phyloP scores from a whole-genome alignment of 192 early-diverging fungal species.

The Thoreauomyces humboldtii region DNA sequence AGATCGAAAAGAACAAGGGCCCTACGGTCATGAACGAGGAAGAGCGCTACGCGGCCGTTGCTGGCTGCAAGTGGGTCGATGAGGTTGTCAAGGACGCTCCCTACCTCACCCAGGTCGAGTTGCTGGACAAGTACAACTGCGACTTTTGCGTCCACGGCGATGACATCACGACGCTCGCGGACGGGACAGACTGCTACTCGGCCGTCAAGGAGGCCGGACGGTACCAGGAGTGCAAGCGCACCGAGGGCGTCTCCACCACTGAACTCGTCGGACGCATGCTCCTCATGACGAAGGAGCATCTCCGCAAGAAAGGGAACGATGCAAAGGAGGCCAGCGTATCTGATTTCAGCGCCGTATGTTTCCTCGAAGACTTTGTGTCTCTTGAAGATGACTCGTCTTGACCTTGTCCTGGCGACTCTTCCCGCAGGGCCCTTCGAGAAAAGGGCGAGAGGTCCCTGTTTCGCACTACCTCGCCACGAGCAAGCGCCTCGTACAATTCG shows the following conservation, averaged over 20 bases:
- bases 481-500: slow-evolving; percentile 86
- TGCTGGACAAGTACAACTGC: slow-evolving; percentile 80
- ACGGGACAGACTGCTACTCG: slow-evolving; percentile 96
- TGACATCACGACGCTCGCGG: slow-evolving; percentile 94
- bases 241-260: slow-evolving; percentile 93
- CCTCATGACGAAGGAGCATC: slow-evolving; percentile 82
- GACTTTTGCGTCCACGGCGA: slow-evolving; percentile 98
- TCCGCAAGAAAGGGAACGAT: too few relatives aligned
- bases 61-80: slow-evolving; percentile 96
- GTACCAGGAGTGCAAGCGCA: slow-evolving; percentile 96
- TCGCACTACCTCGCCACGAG: slow-evolving; percentile 90
- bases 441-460: slow-evolving; percentile 50
- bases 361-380: too few relatives aligned
- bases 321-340: too few relatives aligned
- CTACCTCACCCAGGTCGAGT: slow-evolving; percentile 85
- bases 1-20: slow-evolving; percentile 91
- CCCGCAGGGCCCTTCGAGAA: slow-evolving; percentile 33
- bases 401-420: too few relatives aligned
- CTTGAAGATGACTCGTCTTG: background rate
- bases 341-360: too few relatives aligned
- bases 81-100: slow-evolving; percentile 89
- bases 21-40: slow-evolving; percentile 96
- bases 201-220: slow-evolving; percentile 91
- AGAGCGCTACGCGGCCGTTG: slow-evolving; percentile 92
- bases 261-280: slow-evolving; percentile 96